Base-by-base conservation (phyloP, 23 red algal species). In the Cyanidioschyzon merolae region DNA sequence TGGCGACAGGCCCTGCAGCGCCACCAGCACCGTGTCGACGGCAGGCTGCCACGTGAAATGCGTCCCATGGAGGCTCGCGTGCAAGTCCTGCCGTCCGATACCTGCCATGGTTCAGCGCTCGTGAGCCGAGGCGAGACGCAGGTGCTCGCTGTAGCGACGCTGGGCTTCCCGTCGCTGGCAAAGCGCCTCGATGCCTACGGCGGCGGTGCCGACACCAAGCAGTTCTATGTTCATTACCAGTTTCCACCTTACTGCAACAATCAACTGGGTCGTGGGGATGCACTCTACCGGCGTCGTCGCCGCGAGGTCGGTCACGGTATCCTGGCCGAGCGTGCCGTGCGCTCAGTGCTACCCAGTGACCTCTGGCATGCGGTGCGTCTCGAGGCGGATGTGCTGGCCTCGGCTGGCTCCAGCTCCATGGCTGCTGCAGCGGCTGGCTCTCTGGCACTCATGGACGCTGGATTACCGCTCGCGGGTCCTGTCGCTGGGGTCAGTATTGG, bases 381-480 rank as follows among this genome's bases (percentile, higher is more conserved):
- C 37, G 87, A 85, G 0, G 80, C 86, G 1, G 83, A 90, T 32
- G 92, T 90, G 37, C 50, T 90, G 15, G 87, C 77, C 1, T 89
- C 85, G 30, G 92, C 89, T 74, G 92, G 92, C 54, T 87, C 82
- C 31, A 90, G 83, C 45, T 96, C 92, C 18, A 96, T 96, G 92
- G 92, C 92, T 24, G 76, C 87, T 2, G 92, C 90, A 54, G 89
- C 86, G 68, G 92, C 87, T 24, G 92, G 87, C 36, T 90, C 92
- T 0, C 59, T 96, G 75, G 87, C 92, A 24, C 83, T 96, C 7
- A 79, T 90, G 16, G 84, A 96, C 45, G 86, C 92, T 77, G 92
- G 92, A 0, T 78, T 86, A 57, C 92, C 80, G 24, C 40, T 96
- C 3, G 36, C 39, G 18, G 78, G 82, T 71, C 77, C 84, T 36